Evolutionary conservation across 2,329 filamentous ascomycete genomes (phyloP).

Genomic region (Daldinia eschscholtzii): DNA sequence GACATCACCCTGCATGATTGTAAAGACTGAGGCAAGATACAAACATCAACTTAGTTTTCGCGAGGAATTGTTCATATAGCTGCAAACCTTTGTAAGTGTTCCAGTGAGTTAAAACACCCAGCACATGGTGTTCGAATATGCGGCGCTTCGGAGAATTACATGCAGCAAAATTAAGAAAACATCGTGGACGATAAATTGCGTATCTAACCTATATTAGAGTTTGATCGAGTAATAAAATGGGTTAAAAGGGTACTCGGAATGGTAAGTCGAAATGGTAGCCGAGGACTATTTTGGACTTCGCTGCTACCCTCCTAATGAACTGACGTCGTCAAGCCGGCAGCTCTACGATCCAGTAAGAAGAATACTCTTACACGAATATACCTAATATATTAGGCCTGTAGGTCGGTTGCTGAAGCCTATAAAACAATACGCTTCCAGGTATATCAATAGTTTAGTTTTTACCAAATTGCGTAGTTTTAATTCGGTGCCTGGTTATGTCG

Average conservation of each 20-base stretch:
- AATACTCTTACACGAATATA: neutral
- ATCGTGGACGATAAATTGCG: neutral
- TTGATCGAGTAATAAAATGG: constrained; percentile 1
- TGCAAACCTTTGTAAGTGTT: neutral
- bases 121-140: neutral
- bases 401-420: too few relatives aligned
- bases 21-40: neutral
- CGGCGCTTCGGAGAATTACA: neutral
- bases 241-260: neutral
- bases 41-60: neutral
- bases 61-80: neutral
- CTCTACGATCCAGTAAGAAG: neutral
- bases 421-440: too few relatives aligned
- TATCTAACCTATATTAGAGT: neutral
- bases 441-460: too few relatives aligned
- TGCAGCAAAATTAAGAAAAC: constrained; percentile 7
- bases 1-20: constrained; percentile 33
- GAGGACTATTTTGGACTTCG: constrained; percentile 9
- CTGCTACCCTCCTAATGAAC: neutral
- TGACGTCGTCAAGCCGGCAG: neutral
- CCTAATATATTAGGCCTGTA: too few relatives aligned
- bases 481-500: too few relatives aligned
- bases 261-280: neutral
- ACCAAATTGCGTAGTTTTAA: too few relatives aligned
- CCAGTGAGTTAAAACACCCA: neutral